Base-by-base conservation (phyloP, 176 grass and related monocot genomes). In the Lolium perenne region DNA sequence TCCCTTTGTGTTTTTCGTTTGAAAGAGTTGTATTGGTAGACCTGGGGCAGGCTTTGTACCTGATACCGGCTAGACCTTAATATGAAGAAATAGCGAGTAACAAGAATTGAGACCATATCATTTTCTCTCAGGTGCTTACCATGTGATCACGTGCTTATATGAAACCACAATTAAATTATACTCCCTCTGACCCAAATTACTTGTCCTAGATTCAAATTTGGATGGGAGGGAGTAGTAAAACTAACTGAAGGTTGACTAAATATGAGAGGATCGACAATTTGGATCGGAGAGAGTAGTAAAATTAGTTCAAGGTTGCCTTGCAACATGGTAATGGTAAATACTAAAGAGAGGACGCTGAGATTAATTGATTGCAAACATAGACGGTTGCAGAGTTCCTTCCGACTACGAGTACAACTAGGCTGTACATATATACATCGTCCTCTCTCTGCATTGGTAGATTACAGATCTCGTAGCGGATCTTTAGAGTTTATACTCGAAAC, bases 41-140 rank as follows among this genome's bases (percentile, higher is more conserved):
- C 83, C 40, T 76, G 76, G 23, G 80, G 73, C 17, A 16, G 7
- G 4, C 56, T 65, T 81, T 68, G 51, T 77, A 86, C 78, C 50
- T 21, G 72, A 77, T 45, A 76, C 38, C 5, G 13, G 57, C 1
- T 76, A 12, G 70, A 68, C 29, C 70, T 6, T 84, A 38, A 49
- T 12, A 12, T 80, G 26, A 54, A 60, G 10, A 43, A 43, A 7
- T 55, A 75, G 69, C 2, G 2, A 56, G 20, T 90, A 20, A 81
- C 12, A 69, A 48, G 56, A 12, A 76, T 50, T 50, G 0, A 1
- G 1, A 58, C 10, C 12, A 16, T 61, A 49, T 62, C 38, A 38
- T 48, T 9, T 47, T 38, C 43, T 26, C 47, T 71, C 22, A 4
- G 0, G 63, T 67, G 15, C 12, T 50, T 53, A 59, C 73, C 23